Evolutionary conservation across 768 basidiomycete species (phyloP), one percentile per base, ranked within the genome.

Genomic region (Xanthoconium stramineum): DNA sequence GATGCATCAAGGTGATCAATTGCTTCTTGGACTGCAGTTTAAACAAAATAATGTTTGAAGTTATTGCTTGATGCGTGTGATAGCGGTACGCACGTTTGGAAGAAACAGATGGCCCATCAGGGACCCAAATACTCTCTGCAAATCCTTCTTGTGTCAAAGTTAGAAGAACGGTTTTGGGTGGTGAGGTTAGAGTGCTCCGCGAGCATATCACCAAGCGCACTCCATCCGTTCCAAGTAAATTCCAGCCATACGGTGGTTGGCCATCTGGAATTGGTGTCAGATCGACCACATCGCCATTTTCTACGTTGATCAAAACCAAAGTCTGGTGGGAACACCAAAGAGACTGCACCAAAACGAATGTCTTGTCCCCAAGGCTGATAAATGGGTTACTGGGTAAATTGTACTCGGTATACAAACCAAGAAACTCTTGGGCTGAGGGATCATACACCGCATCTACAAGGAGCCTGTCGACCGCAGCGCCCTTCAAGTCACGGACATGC

Each of bases 341-440:
- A 0, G 84, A 83, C 17, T 78, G 72, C 5, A 78, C 64, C n/a
- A 81, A 67, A 15, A 68, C 1, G 13, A 37, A 63, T 9, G 56
- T 51, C 47, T 51, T 59, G 10, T 43, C 55, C 11, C 50, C 54
- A 32, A 61, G 35, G 12, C 28, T 57, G 17, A 86, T 53, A 61
- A 80, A 80, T 0, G 82, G 77, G 2, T 64, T 67, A 1, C 71
- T 39, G 0, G 77, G 68, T 17, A 88, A 69, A 57, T 77, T 78
- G 56, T 72, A 75, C 17, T 80, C 74, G 6, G 81, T 75, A 59
- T 83, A 89, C 2, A 90, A 69, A 0, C 88, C 88, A 0, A 87
- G 88, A 67, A 88, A 89, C 0, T 71, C 75, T 36, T 65, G 64
- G 3, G 58, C 37, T 3, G 62, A 60, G 0, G 78, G 74, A 29